Base-by-base conservation (phyloP, 441 rosid genomes). In the Capsella rubella region DNA sequence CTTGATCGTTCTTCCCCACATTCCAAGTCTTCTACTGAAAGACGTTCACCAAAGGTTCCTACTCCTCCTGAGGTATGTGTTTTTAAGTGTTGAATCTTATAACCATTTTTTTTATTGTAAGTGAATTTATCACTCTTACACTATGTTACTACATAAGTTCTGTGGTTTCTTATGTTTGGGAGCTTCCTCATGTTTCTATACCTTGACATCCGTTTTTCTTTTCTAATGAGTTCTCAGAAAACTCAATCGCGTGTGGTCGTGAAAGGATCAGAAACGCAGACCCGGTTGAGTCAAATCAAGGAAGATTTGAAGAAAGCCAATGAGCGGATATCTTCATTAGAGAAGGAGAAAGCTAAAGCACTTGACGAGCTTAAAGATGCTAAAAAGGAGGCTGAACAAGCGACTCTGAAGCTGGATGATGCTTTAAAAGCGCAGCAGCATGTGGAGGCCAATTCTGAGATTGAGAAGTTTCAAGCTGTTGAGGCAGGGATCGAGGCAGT, bases 291-390 rank as follows among this genome's bases (percentile, higher is more conserved):
- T 79, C 80, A 60, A 53, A 80, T 85, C 64, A 92, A 89, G 87
- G 97, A 92, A 74, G 97, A 95, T 78, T 79, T 92, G n/a, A 95
- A 89, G 92, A 90, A 86, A 79, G 90, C 97, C 0, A 95, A 86
- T 74, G 95, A 92, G 81, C 79, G 80, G 74, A 80, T 90, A 46
- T 67, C 80, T 45, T 77, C 80, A 49, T 74, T 89, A 51, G 93
- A 89, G 84, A 87, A 90, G 73, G 99, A 90, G 55, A 95, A 92
- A 79, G 82, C 75, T 31, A 80, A 80, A 72, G 89, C 94, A 18
- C 59, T 89, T 50, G 87, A 83, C 29, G 91, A 89, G 51, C 88
- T 90, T 76, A 89, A 89, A 82, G 85, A 88, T 79, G 92, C 87
- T 0, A 90, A 86, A 73, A 88, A 81, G 53, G 82, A 55, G 0